These are phyloP conservation scores for Capsicum rhomboideum DNA, from an alignment of 257 asterid genomes.

Conservation along the genomic window DNA sequence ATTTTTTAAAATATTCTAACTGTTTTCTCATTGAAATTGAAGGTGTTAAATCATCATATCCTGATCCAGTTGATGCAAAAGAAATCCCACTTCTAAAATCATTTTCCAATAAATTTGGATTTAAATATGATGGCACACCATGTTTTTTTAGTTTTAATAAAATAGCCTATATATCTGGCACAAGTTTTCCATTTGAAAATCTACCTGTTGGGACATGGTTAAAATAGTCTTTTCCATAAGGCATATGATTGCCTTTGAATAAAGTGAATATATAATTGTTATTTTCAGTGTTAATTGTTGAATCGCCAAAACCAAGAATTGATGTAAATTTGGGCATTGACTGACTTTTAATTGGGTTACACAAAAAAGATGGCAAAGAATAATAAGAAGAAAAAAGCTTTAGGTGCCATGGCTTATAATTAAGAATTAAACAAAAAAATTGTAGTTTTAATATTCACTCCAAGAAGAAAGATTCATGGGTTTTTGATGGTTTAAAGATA, in stretches of 20 bases:
- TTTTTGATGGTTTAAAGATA: neutral
- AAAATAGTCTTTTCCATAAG: neutral
- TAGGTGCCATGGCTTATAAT: neutral
- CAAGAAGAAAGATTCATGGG: neutral
- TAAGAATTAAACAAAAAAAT: neutral
- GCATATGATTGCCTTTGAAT: neutral
- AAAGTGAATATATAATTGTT: neutral
- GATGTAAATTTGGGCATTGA: neutral
- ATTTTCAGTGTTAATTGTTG: neutral
- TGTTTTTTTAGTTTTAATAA: neutral
- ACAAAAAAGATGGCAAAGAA: neutral
- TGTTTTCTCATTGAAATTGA: neutral
- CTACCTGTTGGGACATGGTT: neutral
- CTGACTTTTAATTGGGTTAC: neutral
- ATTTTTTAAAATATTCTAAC: neutral
- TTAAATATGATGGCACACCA: neutral
- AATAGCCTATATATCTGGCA: neutral
- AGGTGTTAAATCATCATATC: neutral
- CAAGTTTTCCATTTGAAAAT: conserved; percentile 1
- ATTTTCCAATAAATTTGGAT: neutral
- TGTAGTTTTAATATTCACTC: neutral
- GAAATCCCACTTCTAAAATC: neutral
- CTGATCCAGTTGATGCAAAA: neutral
- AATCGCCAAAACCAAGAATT: conserved; percentile 2
- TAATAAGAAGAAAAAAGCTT: neutral